phyloP scores from a whole-genome alignment of 2,329 filamentous ascomycete species.

The Karstenula rhodostoma region DNA sequence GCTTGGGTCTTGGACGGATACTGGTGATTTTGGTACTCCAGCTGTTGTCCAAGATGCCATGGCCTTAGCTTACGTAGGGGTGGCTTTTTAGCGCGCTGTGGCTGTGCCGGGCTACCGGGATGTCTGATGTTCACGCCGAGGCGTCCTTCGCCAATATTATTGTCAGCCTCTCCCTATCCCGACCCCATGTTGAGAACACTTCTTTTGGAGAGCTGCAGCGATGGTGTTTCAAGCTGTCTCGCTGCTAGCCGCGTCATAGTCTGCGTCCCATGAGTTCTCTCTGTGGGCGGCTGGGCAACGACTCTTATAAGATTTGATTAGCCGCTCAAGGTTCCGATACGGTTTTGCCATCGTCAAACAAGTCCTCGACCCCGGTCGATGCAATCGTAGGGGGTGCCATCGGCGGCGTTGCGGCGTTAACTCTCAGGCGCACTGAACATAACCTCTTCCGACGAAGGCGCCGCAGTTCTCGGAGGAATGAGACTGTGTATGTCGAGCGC shows the following conservation, averaged over 20 bases:
- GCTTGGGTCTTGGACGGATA: background rate
- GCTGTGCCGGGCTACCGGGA: background rate
- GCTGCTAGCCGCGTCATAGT: too few species aligned
- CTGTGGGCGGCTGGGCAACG: too few species aligned
- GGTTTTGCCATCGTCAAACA: background rate
- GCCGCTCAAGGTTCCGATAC: constrained; percentile 1
- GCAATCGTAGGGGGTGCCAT: background rate
- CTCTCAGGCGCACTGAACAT: background rate
- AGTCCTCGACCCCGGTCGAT: background rate
- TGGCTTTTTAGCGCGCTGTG: background rate
- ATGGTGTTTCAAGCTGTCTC: background rate
- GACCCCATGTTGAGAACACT: background rate
- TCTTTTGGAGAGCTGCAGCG: background rate
- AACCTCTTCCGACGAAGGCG: too few species aligned
- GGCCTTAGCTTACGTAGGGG: background rate
- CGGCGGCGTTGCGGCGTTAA: background rate
- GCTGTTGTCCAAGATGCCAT: background rate
- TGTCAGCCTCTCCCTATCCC: background rate
- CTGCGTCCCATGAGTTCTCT: background rate
- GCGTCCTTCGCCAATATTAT: background rate
- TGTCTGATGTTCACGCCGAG: background rate
- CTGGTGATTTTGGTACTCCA: background rate
- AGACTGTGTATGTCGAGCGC: too few species aligned
- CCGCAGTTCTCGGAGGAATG: too few species aligned
- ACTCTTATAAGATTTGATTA: too few species aligned